phyloP scores from a whole-genome alignment of 1,139 yeast genomes.

The Scheffersomyces titani region DNA sequence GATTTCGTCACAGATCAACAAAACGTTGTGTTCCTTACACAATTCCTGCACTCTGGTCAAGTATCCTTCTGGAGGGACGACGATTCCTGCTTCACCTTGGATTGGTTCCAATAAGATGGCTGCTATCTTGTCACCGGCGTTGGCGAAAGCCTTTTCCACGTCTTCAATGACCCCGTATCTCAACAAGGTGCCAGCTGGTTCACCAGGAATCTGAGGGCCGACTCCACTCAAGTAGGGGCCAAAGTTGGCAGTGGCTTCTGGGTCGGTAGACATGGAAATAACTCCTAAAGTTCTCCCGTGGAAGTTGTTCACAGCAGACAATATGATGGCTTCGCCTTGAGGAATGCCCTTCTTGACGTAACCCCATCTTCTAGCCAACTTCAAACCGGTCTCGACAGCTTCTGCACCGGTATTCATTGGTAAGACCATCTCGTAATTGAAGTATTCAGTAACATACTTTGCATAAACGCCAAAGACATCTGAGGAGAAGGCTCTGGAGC shows the following conservation, averaged over 20 bases:
- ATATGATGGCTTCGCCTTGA: conserved; percentile 78
- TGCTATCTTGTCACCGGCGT: conserved; percentile 88
- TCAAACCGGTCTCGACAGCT: conserved; percentile 95
- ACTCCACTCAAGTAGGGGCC: conserved; percentile 89
- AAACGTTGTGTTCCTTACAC: conserved; percentile 80
- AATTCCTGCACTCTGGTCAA: conserved; percentile 69
- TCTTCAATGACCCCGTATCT: conserved; percentile 86
- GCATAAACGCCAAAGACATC: conserved; percentile 89
- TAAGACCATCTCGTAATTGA: conserved; percentile 87
- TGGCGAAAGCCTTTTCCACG: conserved; percentile 76
- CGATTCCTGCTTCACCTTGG: conserved; percentile 98
- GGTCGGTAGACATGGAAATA: conserved; percentile 94
- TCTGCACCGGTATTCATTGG: conserved; percentile 99
- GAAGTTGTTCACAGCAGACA: conserved; percentile 87
- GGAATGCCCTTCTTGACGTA: conserved; percentile 85
- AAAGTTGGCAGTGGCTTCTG: conserved; percentile 84
- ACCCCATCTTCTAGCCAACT: conserved; percentile 97
- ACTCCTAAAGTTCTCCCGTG: conserved; percentile 97
- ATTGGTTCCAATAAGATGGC: conserved; percentile 93
- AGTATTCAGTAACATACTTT: conserved; percentile 84
- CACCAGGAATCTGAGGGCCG: conserved; percentile 78
- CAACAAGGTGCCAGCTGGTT: conserved; percentile 50
- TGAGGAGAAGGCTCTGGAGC: conserved; percentile 91
- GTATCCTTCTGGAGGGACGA: conserved; percentile 87
- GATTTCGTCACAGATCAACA: conserved; percentile 93